Conservation (phyloP, 495 filamentous ascomycete species). For the Penicillium robsamsonii region DNA sequence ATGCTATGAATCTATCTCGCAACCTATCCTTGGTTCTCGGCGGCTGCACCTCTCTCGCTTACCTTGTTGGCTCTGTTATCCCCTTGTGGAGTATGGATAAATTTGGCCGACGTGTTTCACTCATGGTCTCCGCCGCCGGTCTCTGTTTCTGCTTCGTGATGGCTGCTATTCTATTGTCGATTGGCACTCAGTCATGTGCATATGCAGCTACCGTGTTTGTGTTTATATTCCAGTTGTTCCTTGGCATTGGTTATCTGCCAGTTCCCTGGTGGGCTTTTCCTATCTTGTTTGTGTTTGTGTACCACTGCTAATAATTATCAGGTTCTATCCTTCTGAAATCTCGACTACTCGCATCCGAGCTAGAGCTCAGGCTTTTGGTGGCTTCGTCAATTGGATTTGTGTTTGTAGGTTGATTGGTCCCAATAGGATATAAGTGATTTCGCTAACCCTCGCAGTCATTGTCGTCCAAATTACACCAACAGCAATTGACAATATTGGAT, state of each 20-base stretch:
- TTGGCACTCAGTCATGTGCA: constrained; percentile 22
- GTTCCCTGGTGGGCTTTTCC: constrained; percentile 53
- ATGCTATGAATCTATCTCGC: constrained; percentile 50
- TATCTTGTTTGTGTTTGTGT: constrained; percentile 41
- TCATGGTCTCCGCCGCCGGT: constrained; percentile 47
- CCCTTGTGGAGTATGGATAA: constrained; percentile 49
- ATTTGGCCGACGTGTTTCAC: constrained; percentile 48
- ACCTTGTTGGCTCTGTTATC: constrained; percentile 37
- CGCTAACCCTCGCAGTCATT: constrained; percentile 15
- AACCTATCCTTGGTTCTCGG: constrained; percentile 51
- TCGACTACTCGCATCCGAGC: constrained; percentile 39
- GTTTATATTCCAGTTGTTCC: constrained; percentile 50
- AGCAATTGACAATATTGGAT: constrained; percentile 56
- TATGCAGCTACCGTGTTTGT: constrained; percentile 45
- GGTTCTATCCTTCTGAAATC: constrained; percentile 74
- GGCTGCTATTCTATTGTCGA: constrained; percentile 33
- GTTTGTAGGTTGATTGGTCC: constrained; percentile 24
- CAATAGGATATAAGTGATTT: neutral
- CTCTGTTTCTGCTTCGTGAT: constrained; percentile 45
- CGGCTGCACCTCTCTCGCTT: constrained; percentile 46
- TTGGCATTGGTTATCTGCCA: constrained; percentile 41
- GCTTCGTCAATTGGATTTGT: constrained; percentile 51
- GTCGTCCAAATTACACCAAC: constrained; percentile 64
- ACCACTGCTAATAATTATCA: constrained; percentile 25
- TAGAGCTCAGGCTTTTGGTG: constrained; percentile 39